Percentiles rank a stretch among this genome's conserved stretches.
phyloP scores from a whole-genome alignment of 176 grass and related monocot species.

The Leersia perrieri region DNA sequence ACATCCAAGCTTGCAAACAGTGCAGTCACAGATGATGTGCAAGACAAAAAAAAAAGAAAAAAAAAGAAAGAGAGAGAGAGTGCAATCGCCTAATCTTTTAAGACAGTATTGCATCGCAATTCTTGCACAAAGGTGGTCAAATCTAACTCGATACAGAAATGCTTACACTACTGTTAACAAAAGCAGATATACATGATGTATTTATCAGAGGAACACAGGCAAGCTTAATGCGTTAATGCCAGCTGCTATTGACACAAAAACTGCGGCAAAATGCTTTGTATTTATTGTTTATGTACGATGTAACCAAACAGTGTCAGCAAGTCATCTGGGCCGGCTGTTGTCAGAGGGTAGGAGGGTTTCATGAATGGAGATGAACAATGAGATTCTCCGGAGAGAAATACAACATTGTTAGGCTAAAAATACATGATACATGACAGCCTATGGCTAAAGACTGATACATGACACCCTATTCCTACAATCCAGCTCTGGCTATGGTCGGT shows the following conservation, averaged over 20 bases:
- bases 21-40: not conserved
- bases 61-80: too few species aligned
- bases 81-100: too few species aligned
- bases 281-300: slow-evolving; percentile 40
- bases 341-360: not conserved
- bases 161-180: not conserved
- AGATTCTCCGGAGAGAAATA: not conserved
- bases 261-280: slow-evolving; percentile 23
- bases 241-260: not conserved
- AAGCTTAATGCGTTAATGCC: not conserved
- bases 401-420: slow-evolving; percentile 20
- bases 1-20: not conserved
- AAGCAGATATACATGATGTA: not conserved
- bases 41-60: too few species aligned
- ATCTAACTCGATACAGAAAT: not conserved
- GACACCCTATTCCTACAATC: slow-evolving; percentile 45
- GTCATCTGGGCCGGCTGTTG: not conserved
- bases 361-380: slow-evolving; percentile 24
- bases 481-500: slow-evolving; percentile 24
- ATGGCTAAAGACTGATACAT: slow-evolving; percentile 35
- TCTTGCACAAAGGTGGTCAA: not conserved
- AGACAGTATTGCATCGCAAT: not conserved
- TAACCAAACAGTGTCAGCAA: slow-evolving; percentile 30
- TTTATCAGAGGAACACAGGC: not conserved
- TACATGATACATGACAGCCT: too few species aligned